phyloP scores from a whole-genome alignment of 768 basidiomycete species.

The Tylopilus subfusipes region DNA sequence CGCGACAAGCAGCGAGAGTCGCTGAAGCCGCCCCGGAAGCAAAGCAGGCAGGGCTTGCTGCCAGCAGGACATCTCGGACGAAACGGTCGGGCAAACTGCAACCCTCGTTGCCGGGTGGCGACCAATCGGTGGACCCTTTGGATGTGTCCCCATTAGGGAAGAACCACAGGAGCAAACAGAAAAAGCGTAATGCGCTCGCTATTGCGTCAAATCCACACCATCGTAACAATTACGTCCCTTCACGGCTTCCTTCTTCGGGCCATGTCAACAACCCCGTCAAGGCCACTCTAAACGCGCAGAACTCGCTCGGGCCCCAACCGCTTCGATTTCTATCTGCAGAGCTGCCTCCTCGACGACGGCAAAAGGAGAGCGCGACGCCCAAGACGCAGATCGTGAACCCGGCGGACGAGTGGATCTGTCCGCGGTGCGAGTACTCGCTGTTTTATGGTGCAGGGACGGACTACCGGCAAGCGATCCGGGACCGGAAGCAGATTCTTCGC shows the following conservation, averaged over 20 bases:
- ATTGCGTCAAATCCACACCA: conserved; percentile 97
- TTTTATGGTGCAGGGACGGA: conserved; percentile 82
- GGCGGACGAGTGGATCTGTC: conserved; percentile 90
- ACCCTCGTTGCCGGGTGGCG: conserved; percentile 29
- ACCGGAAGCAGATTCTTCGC: conserved; percentile 74
- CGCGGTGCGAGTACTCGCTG: conserved; percentile 88
- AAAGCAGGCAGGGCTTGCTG: conserved; percentile 46
- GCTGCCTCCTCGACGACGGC: conserved; percentile 47
- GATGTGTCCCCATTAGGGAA: conserved; percentile 36
- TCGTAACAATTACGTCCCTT: conserved; percentile 89
- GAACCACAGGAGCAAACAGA: conserved; percentile 63
- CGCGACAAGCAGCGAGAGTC: conserved; percentile 60
- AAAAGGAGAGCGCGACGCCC: conserved; percentile 26
- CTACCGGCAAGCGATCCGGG: conserved; percentile 63
- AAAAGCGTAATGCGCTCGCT: conserved; percentile 87
- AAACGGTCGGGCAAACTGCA: conserved; percentile 40
- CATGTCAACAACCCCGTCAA: conserved; percentile 37
- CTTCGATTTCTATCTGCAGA: conserved; percentile 67
- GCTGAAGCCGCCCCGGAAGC: conserved; percentile 47
- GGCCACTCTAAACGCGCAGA: conserved; percentile 41
- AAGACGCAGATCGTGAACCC: conserved; percentile 47
- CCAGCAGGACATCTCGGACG: conserved; percentile 33
- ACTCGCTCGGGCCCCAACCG: conserved; percentile 56
- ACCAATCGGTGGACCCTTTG: conserved; percentile 36
- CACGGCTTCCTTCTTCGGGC: conserved; percentile 60